Conservation (phyloP, 768 basidiomycete species). For the Phanerochaete carnosa region DNA sequence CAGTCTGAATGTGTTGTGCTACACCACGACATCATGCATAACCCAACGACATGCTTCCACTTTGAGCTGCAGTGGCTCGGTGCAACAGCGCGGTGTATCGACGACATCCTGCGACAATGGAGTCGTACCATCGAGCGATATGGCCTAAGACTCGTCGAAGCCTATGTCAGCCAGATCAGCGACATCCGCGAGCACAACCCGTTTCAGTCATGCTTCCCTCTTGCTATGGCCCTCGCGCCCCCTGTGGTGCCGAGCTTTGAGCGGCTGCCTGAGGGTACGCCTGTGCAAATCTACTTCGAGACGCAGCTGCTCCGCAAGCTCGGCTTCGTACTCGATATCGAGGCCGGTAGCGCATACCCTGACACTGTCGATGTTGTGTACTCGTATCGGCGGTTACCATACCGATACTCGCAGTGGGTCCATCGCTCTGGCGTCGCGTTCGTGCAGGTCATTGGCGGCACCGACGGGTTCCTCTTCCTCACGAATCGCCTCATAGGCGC, state of each 20-base stretch:
- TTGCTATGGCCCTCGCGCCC: constrained; percentile 73
- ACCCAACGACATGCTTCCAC: constrained; percentile 88
- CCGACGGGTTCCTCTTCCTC: constrained; percentile 81
- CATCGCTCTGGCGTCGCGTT: constrained; percentile 89
- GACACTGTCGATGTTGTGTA: constrained; percentile 83
- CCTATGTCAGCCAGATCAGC: constrained; percentile 87
- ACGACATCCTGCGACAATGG: constrained; percentile 83
- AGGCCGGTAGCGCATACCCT: constrained; percentile 74
- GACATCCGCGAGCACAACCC: constrained; percentile 84
- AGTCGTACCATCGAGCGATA: constrained; percentile 80
- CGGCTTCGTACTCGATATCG: constrained; percentile 82
- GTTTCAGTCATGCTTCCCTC: constrained; percentile 87
- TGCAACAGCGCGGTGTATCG: constrained; percentile 86
- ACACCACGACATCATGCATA: constrained; percentile 94
- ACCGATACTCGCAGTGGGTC: constrained; percentile 86
- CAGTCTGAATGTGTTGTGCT: constrained; percentile 86
- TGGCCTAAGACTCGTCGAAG: constrained; percentile 90
- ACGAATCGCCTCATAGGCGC: constrained; percentile 83
- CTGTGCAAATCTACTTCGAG: constrained; percentile 73
- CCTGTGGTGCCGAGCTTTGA: constrained; percentile 68
- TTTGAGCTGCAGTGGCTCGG: constrained; percentile 98
- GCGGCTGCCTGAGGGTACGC: constrained; percentile 64
- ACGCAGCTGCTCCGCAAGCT: constrained; percentile 73
- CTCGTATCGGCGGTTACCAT: constrained; percentile 79
- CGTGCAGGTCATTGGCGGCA: constrained; percentile 79